These are phyloP conservation scores for Eucalyptus lansdowneana DNA, from an alignment of 345 rosid genomes.

Conservation along the genomic window DNA sequence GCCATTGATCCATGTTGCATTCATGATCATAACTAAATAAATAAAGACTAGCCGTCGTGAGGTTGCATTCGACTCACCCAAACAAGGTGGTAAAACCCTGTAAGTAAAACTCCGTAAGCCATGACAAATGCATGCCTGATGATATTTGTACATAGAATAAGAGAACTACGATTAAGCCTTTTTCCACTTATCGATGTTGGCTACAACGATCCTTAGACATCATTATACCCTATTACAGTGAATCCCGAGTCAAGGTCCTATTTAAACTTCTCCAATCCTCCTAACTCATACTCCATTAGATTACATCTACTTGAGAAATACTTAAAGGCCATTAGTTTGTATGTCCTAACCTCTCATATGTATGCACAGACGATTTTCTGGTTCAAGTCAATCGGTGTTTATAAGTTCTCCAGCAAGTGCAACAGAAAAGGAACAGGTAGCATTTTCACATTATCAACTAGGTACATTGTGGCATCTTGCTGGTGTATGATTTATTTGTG, in stretches of 20 bases:
- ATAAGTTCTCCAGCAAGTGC: background rate
- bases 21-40: background rate
- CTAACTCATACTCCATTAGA: background rate
- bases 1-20: background rate
- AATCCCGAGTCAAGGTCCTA: background rate
- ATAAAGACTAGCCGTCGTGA: background rate
- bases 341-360: background rate
- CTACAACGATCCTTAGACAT: background rate
- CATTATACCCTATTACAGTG: background rate
- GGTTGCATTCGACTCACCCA: background rate
- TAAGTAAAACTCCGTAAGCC: background rate
- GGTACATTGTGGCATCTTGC: background rate
- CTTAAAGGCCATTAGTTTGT: background rate
- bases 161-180: background rate
- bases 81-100: background rate
- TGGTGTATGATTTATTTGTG: background rate
- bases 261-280: background rate
- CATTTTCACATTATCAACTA: background rate
- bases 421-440: background rate
- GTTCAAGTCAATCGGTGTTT: background rate
- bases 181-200: background rate
- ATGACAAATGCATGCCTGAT: background rate
- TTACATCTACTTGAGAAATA: background rate
- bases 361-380: background rate
- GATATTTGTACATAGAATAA: background rate